A percentile compares a stretch with the other conserved stretches of the same genome.
Evolutionary conservation across 371 early-diverging fungal species (phyloP).

Genomic region (Syncephalastrum monosporum): DNA sequence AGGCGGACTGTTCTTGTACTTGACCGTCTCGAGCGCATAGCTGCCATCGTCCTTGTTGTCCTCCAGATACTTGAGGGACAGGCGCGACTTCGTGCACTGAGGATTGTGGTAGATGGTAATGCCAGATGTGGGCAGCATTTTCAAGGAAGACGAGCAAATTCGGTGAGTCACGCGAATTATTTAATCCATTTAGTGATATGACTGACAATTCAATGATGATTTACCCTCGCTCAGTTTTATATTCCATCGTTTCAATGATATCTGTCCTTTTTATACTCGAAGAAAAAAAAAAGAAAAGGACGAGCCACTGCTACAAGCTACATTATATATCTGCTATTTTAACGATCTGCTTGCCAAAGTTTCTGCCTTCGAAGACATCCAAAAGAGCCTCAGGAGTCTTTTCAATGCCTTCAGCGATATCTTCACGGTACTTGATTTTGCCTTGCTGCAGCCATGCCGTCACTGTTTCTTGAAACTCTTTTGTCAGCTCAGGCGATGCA

Average conservation of each 20-base stretch:
- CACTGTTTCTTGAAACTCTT: conserved; percentile 59
- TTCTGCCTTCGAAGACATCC: conserved; percentile 73
- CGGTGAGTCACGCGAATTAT: too few relatives aligned
- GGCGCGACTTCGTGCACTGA: conserved; percentile 40
- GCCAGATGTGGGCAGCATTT: conserved; percentile 2
- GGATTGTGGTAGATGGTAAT: conserved; percentile 44
- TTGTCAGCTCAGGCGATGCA: conserved; percentile 31
- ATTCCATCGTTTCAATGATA: too few relatives aligned
- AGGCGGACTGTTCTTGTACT: conserved; percentile 32
- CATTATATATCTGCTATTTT: conserved; percentile 55
- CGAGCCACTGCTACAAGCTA: too few relatives aligned
- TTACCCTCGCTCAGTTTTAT: too few relatives aligned
- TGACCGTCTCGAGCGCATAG: conserved; percentile 28
- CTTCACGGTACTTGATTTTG: conserved; percentile 64
- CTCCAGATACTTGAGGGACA: conserved; percentile 20
- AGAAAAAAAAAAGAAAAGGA: too few relatives aligned
- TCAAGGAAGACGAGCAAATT: too few relatives aligned
- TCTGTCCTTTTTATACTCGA: too few relatives aligned
- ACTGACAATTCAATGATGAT: too few relatives aligned
- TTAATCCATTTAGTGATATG: too few relatives aligned
- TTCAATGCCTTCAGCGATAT: conserved; percentile 73
- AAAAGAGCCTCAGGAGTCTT: conserved; percentile 75
- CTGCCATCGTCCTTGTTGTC: conserved; percentile 20
- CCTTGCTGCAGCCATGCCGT: conserved; percentile 63
- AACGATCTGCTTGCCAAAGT: conserved; percentile 83